These are phyloP conservation scores for Eucalyptus polybractea DNA, from an alignment of 345 rosid genomes.

Conservation along the genomic window DNA sequence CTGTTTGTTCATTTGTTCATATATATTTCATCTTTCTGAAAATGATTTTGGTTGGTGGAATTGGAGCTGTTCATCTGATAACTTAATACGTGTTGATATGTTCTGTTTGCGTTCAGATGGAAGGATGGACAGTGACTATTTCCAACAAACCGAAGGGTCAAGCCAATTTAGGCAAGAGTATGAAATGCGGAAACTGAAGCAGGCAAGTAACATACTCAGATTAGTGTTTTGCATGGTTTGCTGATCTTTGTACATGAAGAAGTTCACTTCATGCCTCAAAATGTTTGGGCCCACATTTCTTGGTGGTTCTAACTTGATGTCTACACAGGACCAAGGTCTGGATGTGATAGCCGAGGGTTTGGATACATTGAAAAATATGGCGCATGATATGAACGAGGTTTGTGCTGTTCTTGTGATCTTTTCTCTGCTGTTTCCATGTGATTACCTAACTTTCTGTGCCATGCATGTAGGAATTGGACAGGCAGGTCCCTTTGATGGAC, in stretches of 20 bases:
- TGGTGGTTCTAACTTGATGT: not conserved
- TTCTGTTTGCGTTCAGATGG: slow-evolving; percentile 32
- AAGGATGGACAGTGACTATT: slow-evolving; percentile 72
- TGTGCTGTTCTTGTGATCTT: not conserved
- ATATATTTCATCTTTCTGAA: not conserved
- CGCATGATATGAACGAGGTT: slow-evolving; percentile 96
- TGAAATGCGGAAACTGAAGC: slow-evolving; percentile 87
- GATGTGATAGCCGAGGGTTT: slow-evolving; percentile 92
- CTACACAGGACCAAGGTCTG: slow-evolving; percentile 83
- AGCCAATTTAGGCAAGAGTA: slow-evolving; percentile 81
- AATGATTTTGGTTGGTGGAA: not conserved
- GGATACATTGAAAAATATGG: slow-evolving; percentile 95
- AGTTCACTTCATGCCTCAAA: not conserved
- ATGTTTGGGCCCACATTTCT: not conserved
- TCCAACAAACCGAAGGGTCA: slow-evolving; percentile 68
- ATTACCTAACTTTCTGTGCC: not conserved
- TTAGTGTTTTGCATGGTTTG: not conserved
- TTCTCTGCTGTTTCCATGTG: not conserved
- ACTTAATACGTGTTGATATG: not conserved
- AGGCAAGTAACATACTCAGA: slow-evolving; percentile 34
- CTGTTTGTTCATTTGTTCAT: not conserved
- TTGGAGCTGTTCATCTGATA: not conserved
- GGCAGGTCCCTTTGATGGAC: slow-evolving; percentile 97
- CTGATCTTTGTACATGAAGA: not conserved
- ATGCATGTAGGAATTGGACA: slow-evolving; percentile 70